phyloP scores from a whole-genome alignment of 2,329 filamentous ascomycete genomes.

The Trichoderma atrobrunneum region DNA sequence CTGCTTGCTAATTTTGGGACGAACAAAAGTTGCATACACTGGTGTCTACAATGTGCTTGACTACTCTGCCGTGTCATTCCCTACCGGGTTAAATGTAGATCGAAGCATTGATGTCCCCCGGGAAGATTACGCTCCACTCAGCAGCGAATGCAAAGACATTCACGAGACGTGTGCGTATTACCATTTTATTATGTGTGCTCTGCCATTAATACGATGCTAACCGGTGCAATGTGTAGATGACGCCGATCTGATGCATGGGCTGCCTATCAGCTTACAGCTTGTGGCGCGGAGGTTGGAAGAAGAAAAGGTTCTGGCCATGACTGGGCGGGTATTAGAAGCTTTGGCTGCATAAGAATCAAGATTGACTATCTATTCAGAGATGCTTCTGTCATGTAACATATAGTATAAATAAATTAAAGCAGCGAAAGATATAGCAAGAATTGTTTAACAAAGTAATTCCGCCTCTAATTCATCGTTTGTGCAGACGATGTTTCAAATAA shows the following conservation, averaged over 20 bases:
- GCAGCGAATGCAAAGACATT: conserved; percentile 37
- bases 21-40: conserved; percentile 45
- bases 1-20: not conserved
- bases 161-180: conserved; percentile 42
- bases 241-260: conserved; percentile 37
- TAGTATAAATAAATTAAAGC: not conserved
- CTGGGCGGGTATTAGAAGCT: conserved; percentile 27
- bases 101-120: conserved; percentile 36
- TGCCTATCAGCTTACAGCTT: conserved; percentile 44
- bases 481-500: fast-evolving
- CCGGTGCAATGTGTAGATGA: conserved; percentile 34
- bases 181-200: not conserved
- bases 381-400: not conserved
- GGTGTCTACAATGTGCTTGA: conserved; percentile 51
- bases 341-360: conserved; percentile 7
- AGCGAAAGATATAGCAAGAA: not conserved
- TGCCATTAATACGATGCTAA: not conserved
- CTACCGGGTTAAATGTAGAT: conserved; percentile 42
- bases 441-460: not conserved
- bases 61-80: conserved; percentile 47
- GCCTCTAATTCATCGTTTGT: not conserved
- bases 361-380: not conserved
- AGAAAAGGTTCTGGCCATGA: conserved; percentile 40
- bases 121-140: conserved; percentile 34
- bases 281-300: conserved; percentile 43